phyloP scores from a whole-genome alignment of 2,329 filamentous ascomycete species.

The Geoglossum cookeanum region DNA sequence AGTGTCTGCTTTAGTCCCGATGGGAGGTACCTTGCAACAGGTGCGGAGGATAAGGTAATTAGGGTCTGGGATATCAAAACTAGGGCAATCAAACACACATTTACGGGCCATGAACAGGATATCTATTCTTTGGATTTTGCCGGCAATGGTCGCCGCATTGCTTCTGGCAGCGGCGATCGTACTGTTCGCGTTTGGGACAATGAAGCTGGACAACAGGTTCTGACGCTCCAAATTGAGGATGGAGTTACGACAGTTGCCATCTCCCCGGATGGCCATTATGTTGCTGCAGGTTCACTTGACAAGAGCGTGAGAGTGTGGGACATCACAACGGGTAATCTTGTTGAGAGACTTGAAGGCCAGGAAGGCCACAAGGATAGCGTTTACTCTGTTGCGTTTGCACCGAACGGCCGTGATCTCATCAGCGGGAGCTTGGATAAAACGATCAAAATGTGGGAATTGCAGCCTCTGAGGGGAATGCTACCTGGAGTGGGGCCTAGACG shows the following conservation, averaged over 20 bases:
- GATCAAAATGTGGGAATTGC: constrained; percentile 98
- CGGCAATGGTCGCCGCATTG: constrained; percentile 81
- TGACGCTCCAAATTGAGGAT: constrained; percentile 84
- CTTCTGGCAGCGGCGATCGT: constrained; percentile 83
- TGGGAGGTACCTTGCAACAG: constrained; percentile 81
- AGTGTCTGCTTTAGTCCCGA: constrained; percentile 98
- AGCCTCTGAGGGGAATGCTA: constrained; percentile 46
- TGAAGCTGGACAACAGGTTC: constrained; percentile 59
- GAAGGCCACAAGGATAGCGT: constrained; percentile 95
- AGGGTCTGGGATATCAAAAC: constrained; percentile 86
- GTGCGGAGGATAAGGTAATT: constrained; percentile 94
- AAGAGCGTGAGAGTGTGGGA: constrained; percentile 98
- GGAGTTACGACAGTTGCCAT: constrained; percentile 96
- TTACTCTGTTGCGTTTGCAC: constrained; percentile 90
- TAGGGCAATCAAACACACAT: constrained; percentile 74
- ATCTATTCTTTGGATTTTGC: constrained; percentile 96
- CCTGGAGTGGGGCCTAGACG: constrained; percentile 53
- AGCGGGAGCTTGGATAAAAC: constrained; percentile 93
- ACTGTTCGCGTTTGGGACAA: constrained; percentile 96
- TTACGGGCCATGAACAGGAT: constrained; percentile 94
- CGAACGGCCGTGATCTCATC: constrained; percentile 80
- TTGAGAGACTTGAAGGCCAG: constrained; percentile 80
- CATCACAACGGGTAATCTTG: constrained; percentile 62
- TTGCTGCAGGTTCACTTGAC: constrained; percentile 86
- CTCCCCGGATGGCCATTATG: constrained; percentile 82